Base-by-base conservation (phyloP, 768 basidiomycete species). In the Heimioporus sp. region DNA sequence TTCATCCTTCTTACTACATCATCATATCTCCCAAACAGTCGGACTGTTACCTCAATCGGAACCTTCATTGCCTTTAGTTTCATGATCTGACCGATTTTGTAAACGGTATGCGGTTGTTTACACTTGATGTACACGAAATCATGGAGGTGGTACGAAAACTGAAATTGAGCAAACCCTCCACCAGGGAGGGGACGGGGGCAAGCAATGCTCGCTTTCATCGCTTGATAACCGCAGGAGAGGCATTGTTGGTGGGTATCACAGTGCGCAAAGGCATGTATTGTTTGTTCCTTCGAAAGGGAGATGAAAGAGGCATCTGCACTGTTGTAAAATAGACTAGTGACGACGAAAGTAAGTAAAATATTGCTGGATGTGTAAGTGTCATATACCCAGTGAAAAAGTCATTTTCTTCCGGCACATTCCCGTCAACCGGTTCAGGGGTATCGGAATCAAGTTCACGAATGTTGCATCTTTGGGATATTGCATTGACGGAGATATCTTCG, bases 51-150 rank as follows among this genome's bases (percentile, higher is more conserved):
- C 38, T 77, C 63, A 10, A 54, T 51, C 13, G 64, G 58, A 21
- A 53, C 39, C 7, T 51, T 58, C 24, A 62, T 62, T n/a, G 58
- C 54, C 38, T 57, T 55, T 17, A 86, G 63, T 5, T 67, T 61
- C 15, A 71, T 54, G 36, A 90, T 79, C 56, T 87, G 86, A 0
- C 76, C 85, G 47, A 90, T 80, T 6, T 72, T 62, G 39, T 85
- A 73, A 21, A 51, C 59, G 15, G 62, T 50, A 11, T 69, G 56
- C 11, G 57, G 56, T 13, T 59, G 50, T 34, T 65, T 53, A 15
- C 69, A 68, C 37, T 72, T 74, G 36, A 86, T 47, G 60, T 86
- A 89, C 10, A 87, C 75, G 53, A 81, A 87, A 54, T 89, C 88
- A 41, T 75, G 45, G 10, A 70, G 48, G 58, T 89, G 88, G 61